Evolutionary conservation across 257 asterid genomes (phyloP), one percentile per base, ranked within the genome.

Genomic region (Solanum chmielewskii): DNA sequence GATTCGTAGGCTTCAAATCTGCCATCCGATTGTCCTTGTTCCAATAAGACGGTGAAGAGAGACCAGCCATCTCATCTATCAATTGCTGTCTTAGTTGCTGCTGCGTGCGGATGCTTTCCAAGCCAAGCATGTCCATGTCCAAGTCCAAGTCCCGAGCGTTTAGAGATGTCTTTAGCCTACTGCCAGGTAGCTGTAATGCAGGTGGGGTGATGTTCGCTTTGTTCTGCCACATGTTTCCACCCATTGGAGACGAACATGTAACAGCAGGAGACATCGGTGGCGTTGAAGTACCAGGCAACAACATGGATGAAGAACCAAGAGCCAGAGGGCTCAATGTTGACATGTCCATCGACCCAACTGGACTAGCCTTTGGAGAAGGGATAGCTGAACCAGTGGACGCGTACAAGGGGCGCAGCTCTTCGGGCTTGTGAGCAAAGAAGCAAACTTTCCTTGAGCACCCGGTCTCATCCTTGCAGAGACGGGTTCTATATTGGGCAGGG

Each of bases 401-500:
- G 45, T 94, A 93, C 91, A 95, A 37, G 0, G 98, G 99, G 2
- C 99, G 95, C 41, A 96, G 83, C 83, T 96, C 99, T 35, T 95
- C 98, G 0, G 89, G 91, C 83, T 89, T 95, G 90, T 96, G 99
- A 1, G 99, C 99, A 12, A 96, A 96, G 84, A 96, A 96, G 88
- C 99, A 96, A 12, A 96, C 99, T 89, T 93, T 96, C 87, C 99
- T 90, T 1, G 93, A 56, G 86, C 99, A 96, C 2, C 97, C 94
- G 1, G 95, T 92, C 89, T 96, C 99, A 12, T 96, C 99, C 91
- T 96, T 96, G 90, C 99, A 96, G 6, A 95, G 96, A 23, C 98
- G 93, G 49, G 99, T 96, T 86, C 97, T 87, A 86, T 96, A 96
- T 68, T 96, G 99, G 1, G 99, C 98, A 2, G 99, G 99, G 89